Conservation (phyloP, 495 filamentous ascomycete species). For the Usnea hakonensis region DNA sequence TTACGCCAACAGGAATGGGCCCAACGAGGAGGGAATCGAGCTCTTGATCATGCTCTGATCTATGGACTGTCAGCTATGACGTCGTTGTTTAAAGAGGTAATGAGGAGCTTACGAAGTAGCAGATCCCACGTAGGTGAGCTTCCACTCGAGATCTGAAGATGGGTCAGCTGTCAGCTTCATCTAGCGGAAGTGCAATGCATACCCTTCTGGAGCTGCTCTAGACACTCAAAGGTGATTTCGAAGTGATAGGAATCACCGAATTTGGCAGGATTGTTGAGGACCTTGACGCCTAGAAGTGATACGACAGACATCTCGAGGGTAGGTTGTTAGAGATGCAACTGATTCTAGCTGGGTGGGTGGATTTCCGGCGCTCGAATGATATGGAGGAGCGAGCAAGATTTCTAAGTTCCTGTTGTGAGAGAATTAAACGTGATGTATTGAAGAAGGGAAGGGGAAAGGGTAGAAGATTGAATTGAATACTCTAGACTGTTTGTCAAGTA, state of each 20-base stretch:
- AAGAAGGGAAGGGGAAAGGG: too few relatives aligned
- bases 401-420: not conserved
- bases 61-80: conserved; percentile 31
- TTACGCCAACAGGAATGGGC: conserved; percentile 91
- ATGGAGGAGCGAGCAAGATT: not conserved
- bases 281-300: conserved; percentile 86
- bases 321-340: not conserved
- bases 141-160: conserved; percentile 90
- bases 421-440: not conserved
- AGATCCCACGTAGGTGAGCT: conserved; percentile 96
- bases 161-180: conserved; percentile 15
- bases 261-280: conserved; percentile 89
- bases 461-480: not conserved
- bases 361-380: not conserved
- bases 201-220: conserved; percentile 91
- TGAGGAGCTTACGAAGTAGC: conserved; percentile 71
- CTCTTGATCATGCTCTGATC: conserved; percentile 94
- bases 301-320: conserved; percentile 81
- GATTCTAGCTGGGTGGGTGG: not conserved
- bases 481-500: not conserved
- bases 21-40: conserved; percentile 94
- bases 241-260: conserved; percentile 88
- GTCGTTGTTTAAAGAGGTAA: not conserved
- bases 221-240: conserved; percentile 97
- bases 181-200: conserved; percentile 11